Evolutionary conservation across 225 moss, liverwort and hornwort species (phyloP).

Genomic region (Rhytidiadelphus loreus): DNA sequence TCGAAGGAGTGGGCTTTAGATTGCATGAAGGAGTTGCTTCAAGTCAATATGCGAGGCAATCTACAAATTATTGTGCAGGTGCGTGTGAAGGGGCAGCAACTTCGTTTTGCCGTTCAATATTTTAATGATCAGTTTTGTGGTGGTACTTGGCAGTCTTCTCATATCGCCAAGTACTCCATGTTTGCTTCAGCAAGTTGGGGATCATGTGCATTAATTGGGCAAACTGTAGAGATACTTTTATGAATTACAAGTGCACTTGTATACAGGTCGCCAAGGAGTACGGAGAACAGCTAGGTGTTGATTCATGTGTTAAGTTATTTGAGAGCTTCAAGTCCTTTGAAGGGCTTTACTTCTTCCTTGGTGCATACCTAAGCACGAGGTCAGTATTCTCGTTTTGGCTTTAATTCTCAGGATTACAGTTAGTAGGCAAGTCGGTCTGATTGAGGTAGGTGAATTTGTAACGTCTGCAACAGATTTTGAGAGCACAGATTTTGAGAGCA

Average conservation of each 20-base stretch:
- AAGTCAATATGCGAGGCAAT: slow-evolving; percentile 97
- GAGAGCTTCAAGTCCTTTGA: slow-evolving; percentile 98
- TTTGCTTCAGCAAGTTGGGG: background rate
- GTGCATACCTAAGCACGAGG: slow-evolving; percentile 84
- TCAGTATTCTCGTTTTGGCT: background rate
- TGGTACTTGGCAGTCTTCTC: background rate
- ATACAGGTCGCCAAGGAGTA: slow-evolving; percentile 96
- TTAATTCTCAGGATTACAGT: background rate
- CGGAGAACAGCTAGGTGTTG: slow-evolving; percentile 90
- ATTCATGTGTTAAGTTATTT: slow-evolving; percentile 88
- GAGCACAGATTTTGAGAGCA: background rate
- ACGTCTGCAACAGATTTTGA: background rate
- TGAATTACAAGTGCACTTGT: background rate
- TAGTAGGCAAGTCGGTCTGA: background rate
- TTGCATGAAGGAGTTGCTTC: slow-evolving; percentile 98
- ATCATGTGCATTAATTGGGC: background rate
- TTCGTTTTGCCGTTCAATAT: background rate
- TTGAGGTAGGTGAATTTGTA: background rate
- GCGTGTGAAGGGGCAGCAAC: background rate
- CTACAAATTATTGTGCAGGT: slow-evolving; percentile 98
- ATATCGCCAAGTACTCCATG: background rate
- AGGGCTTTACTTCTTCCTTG: slow-evolving; percentile 97
- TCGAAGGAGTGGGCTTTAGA: slow-evolving; percentile 98
- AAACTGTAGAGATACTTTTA: background rate
- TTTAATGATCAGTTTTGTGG: background rate